These are phyloP conservation scores for Verbena officinalis DNA, from an alignment of 257 asterid genomes.

Conservation along the genomic window DNA sequence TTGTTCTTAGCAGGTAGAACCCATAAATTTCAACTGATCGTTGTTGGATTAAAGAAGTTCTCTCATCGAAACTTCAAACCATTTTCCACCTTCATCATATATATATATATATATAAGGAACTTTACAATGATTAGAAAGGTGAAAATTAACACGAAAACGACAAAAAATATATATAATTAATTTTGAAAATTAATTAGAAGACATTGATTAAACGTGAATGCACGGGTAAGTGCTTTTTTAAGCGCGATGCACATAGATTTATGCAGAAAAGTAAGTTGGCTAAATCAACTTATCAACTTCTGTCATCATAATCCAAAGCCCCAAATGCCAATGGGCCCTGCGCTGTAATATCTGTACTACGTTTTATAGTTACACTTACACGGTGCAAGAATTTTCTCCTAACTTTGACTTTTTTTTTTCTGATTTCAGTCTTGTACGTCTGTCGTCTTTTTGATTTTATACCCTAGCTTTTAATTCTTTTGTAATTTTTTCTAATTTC, in stretches of 20 bases:
- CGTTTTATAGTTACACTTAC: neutral
- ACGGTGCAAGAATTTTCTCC: too few relatives aligned
- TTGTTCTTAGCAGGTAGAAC: too few relatives aligned
- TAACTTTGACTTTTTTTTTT: neutral
- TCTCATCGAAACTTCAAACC: too few relatives aligned
- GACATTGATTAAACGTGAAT: constrained; percentile 2
- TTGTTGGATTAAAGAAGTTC: too few relatives aligned
- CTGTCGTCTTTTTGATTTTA: too few relatives aligned
- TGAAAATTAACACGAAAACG: neutral
- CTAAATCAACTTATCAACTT: constrained; percentile 1
- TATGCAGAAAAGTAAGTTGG: neutral
- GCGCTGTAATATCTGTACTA: neutral
- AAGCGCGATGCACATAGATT: constrained; percentile 15
- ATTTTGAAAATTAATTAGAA: neutral
- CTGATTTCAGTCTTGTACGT: too few relatives aligned
- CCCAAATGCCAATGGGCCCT: constrained; percentile 3
- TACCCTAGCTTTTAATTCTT: too few relatives aligned
- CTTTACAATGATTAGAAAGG: neutral
- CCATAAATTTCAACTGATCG: too few relatives aligned
- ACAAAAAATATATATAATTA: neutral
- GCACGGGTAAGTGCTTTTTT: neutral
- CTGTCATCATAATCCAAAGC: constrained; percentile 6
- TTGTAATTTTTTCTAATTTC: too few relatives aligned
- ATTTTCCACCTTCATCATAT: too few relatives aligned
- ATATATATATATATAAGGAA: too few relatives aligned